Evolutionary conservation across 768 basidiomycete species (phyloP).

Genomic region (Podaxis carcinomalis): DNA sequence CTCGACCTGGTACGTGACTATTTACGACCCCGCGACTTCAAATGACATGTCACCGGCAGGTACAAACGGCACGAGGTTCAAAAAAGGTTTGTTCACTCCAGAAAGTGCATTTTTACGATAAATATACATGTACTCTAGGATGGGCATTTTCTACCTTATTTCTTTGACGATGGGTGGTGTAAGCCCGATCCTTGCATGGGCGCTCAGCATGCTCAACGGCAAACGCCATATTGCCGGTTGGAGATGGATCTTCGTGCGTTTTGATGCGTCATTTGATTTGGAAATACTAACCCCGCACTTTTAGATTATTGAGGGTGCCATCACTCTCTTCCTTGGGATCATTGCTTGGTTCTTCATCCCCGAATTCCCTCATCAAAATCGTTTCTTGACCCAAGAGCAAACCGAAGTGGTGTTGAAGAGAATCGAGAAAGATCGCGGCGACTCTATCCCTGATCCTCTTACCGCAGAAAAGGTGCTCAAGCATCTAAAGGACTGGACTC

Average conservation of each 20-base stretch:
- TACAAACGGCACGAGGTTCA: slow-evolving; percentile 28
- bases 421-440: slow-evolving; percentile 28
- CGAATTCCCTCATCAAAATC: slow-evolving; percentile 24
- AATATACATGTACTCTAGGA: slow-evolving; percentile 11
- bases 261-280: not conserved
- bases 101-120: not conserved
- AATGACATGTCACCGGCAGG: not conserved
- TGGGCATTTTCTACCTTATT: slow-evolving; percentile 21
- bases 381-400: slow-evolving; percentile 23
- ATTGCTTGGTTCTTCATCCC: slow-evolving; percentile 20
- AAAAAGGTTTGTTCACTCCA: slow-evolving; percentile 18
- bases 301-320: slow-evolving; percentile 23
- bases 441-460: slow-evolving; percentile 26
- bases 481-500: slow-evolving; percentile 29
- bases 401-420: slow-evolving; percentile 25
- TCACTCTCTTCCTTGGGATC: slow-evolving; percentile 20
- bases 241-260: slow-evolving; percentile 26
- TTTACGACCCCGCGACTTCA: not conserved
- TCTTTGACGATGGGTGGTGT: slow-evolving; percentile 21
- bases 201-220: slow-evolving; percentile 18
- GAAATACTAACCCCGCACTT: not conserved
- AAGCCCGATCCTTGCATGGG: slow-evolving; percentile 23
- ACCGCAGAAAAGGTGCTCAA: slow-evolving; percentile 21
- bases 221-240: slow-evolving; percentile 18
- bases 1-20: slow-evolving; percentile 34